phyloP scores from a whole-genome alignment of 768 basidiomycete genomes.

The Cystoderma amianthinum region DNA sequence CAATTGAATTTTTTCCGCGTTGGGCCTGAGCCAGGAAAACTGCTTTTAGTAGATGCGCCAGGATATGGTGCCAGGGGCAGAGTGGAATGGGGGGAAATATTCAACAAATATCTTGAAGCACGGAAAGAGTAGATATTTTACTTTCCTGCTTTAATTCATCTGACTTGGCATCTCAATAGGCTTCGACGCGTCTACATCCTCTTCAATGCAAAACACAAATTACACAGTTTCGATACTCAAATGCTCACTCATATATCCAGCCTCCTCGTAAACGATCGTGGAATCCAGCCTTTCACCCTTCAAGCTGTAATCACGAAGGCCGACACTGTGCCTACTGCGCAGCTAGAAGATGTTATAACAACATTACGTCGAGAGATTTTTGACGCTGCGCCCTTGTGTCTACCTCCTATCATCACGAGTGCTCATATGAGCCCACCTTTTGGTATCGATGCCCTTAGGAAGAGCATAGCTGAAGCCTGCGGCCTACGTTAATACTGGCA shows the following conservation, averaged over 20 bases:
- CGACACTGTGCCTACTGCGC: slow-evolving; percentile 37
- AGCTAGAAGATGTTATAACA: slow-evolving; percentile 26
- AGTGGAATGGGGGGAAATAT: slow-evolving; percentile 68
- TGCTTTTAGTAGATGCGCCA: slow-evolving; percentile 73
- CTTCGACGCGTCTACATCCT: slow-evolving; percentile 66
- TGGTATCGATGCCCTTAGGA: slow-evolving; percentile 51
- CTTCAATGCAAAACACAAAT: slow-evolving; percentile 59
- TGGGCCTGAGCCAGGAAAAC: slow-evolving; percentile 48
- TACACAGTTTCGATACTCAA: slow-evolving; percentile 46
- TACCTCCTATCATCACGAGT: slow-evolving; percentile 60
- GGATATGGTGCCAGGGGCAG: slow-evolving; percentile 75
- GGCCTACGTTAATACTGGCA: slow-evolving; percentile 11
- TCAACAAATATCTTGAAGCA: slow-evolving; percentile 54
- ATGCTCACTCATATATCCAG: slow-evolving; percentile 55
- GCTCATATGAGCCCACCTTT: slow-evolving; percentile 38
- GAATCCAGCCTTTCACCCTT: slow-evolving; percentile 43
- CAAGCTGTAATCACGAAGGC: slow-evolving; percentile 39
- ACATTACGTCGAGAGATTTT: slow-evolving; percentile 46
- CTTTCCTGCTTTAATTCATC: slow-evolving; percentile 3
- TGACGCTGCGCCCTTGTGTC: slow-evolving; percentile 49
- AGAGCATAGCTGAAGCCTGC: slow-evolving; percentile 57
- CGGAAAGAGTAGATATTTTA: slow-evolving; percentile 48
- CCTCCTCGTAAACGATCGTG: slow-evolving; percentile 28
- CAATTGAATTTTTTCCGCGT: slow-evolving; percentile 67
- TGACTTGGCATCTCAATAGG: slow-evolving; percentile 26